phyloP scores from a whole-genome alignment of 306 rosid species.

The Chamaecrista fasciculata region DNA sequence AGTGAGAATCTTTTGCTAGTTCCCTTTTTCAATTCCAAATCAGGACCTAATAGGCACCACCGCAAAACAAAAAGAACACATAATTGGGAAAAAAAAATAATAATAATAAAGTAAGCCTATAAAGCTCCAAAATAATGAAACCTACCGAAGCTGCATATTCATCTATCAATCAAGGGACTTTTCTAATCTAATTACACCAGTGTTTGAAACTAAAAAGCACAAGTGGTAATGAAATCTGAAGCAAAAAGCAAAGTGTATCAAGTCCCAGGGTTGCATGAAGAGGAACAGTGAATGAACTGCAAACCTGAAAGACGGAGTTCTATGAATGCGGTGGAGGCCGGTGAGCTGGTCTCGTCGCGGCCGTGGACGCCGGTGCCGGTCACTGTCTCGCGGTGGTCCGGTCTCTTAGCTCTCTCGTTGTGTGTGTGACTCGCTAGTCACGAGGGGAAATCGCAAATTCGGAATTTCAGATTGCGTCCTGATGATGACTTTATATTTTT shows the following conservation, averaged over 20 bases:
- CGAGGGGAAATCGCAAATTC: too few relatives aligned
- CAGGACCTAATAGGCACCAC: not conserved
- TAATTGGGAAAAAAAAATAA: not conserved
- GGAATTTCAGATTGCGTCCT: too few relatives aligned
- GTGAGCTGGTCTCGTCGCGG: not conserved
- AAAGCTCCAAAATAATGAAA: not conserved
- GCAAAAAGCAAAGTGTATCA: not conserved
- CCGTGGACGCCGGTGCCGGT: not conserved
- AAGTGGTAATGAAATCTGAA: not conserved
- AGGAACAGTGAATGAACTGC: not conserved
- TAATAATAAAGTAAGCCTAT: not conserved
- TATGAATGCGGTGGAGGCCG: not conserved
- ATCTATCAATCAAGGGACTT: not conserved
- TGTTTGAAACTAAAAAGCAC: not conserved
- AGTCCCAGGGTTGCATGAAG: not conserved
- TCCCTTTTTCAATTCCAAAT: not conserved
- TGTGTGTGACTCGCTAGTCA: too few relatives aligned
- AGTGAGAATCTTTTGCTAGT: not conserved
- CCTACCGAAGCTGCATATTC: not conserved
- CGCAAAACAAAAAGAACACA: not conserved
- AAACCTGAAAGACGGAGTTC: not conserved
- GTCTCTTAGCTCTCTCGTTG: not conserved
- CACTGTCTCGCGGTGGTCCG: not conserved
- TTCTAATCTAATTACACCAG: not conserved
- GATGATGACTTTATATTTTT: too few relatives aligned